A percentile compares a stretch with the other conserved stretches of the same genome.
Evolutionary conservation across 2,329 filamentous ascomycete species (phyloP).

Genomic region (Passalora sequoiae): DNA sequence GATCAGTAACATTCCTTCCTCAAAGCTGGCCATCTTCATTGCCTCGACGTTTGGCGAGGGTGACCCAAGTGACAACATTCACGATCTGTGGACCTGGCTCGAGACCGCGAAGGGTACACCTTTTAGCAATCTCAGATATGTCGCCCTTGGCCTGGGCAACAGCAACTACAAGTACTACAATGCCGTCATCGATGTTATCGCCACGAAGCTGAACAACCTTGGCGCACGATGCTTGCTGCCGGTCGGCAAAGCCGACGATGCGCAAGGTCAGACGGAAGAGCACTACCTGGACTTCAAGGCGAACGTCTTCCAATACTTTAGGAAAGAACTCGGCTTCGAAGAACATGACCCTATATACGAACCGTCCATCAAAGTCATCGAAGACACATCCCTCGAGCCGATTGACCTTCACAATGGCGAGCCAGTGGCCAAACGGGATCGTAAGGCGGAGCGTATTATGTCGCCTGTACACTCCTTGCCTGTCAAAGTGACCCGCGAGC

Average conservation of each 20-base stretch:
- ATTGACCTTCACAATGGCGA: slow-evolving; percentile 30
- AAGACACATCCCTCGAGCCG: slow-evolving; percentile 23
- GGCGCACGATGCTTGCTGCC: slow-evolving; percentile 34
- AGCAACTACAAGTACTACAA: slow-evolving; percentile 48
- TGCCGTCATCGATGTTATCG: slow-evolving; percentile 37
- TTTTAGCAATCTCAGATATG: slow-evolving; percentile 33
- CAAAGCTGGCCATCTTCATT: slow-evolving; percentile 26
- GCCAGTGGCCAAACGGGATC: slow-evolving; percentile 16
- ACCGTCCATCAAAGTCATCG: slow-evolving; percentile 29
- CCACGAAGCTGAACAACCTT: slow-evolving; percentile 30
- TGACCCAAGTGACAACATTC: slow-evolving; percentile 44
- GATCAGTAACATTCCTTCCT: slow-evolving; percentile 7
- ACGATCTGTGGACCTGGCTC: slow-evolving; percentile 39
- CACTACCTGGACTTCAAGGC: slow-evolving; percentile 42
- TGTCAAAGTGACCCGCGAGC: slow-evolving; percentile 32
- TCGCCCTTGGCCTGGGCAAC: slow-evolving; percentile 45
- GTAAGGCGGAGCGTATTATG: slow-evolving; percentile 25
- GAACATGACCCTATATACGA: slow-evolving; percentile 35
- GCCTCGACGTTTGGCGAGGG: slow-evolving; percentile 31
- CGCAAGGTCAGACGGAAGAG: slow-evolving; percentile 40
- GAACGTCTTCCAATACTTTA: slow-evolving; percentile 32
- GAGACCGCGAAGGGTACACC: slow-evolving; percentile 22
- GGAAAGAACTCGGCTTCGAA: slow-evolving; percentile 30
- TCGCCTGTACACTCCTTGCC: slow-evolving; percentile 33
- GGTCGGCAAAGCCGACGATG: slow-evolving; percentile 39